These are phyloP conservation scores for Hypoxylon sp. DNA, from an alignment of 2,329 filamentous ascomycete genomes.

Conservation along the genomic window DNA sequence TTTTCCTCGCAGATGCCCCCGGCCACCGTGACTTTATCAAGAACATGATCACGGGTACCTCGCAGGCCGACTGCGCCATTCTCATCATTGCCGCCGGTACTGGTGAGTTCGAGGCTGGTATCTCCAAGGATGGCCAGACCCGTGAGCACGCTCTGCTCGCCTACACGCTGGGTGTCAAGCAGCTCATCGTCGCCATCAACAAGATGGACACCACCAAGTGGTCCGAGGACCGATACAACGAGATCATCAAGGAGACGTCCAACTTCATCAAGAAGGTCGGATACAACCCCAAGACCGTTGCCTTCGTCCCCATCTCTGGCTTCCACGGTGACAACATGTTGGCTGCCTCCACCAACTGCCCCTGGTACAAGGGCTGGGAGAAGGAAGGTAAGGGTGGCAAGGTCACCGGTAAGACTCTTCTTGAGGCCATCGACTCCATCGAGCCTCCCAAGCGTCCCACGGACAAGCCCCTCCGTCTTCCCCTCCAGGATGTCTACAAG, in stretches of 20 bases:
- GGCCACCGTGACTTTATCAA: slow-evolving; percentile 99
- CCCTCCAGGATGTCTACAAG: slow-evolving; percentile 99
- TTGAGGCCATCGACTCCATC: slow-evolving; percentile 98
- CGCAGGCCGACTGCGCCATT: slow-evolving; percentile 99
- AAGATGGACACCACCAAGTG: slow-evolving; percentile 99
- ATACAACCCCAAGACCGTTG: slow-evolving; percentile 98
- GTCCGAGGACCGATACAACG: slow-evolving; percentile 94
- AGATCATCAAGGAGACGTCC: slow-evolving; percentile 99
- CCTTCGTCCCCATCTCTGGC: slow-evolving; percentile 99
- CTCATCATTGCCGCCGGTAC: slow-evolving; percentile 99
- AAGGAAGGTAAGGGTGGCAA: slow-evolving; percentile 91
- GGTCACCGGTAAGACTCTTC: slow-evolving; percentile 92
- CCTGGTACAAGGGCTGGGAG: slow-evolving; percentile 99
- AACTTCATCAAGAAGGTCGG: slow-evolving; percentile 99
- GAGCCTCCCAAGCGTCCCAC: slow-evolving; percentile 90
- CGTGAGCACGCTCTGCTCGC: slow-evolving; percentile 99
- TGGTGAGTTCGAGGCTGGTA: slow-evolving; percentile 99
- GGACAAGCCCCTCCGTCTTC: slow-evolving; percentile 99
- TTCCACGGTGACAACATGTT: slow-evolving; percentile 99
- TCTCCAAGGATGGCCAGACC: slow-evolving; percentile 99
- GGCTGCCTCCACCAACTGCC: slow-evolving; percentile 85
- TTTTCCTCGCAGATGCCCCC: slow-evolving; percentile 74
- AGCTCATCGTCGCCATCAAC: slow-evolving; percentile 99
- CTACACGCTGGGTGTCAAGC: slow-evolving; percentile 99
- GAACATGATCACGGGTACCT: slow-evolving; percentile 99